phyloP scores from a whole-genome alignment of 2,329 filamentous ascomycete species.

The Penicillium fuscoglaucum region DNA sequence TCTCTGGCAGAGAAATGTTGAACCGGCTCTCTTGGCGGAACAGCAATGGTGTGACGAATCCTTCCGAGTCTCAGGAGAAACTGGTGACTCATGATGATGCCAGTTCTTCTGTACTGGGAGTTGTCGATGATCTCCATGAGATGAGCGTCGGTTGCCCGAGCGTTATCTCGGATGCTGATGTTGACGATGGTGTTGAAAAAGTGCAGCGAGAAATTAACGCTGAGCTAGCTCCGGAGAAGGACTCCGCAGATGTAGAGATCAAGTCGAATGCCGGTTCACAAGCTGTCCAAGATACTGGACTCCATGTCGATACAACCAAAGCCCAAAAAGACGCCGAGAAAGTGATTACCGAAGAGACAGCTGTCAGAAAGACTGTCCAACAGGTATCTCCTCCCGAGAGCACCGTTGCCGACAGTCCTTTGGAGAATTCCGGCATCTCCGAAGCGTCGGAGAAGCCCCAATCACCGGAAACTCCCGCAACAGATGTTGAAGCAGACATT shows the following conservation, averaged over 20 bases:
- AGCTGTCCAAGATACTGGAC: not conserved
- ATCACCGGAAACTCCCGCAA: not conserved
- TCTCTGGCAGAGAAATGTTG: conserved; percentile 32
- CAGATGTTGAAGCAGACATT: not conserved
- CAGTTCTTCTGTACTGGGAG: conserved; percentile 29
- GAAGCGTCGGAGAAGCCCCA: not conserved
- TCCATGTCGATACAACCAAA: not conserved
- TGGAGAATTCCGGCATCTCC: not conserved
- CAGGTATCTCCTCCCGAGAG: not conserved
- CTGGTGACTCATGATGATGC: conserved; percentile 26
- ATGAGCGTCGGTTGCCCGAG: conserved; percentile 21
- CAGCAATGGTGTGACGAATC: conserved; percentile 11
- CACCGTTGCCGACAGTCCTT: not conserved
- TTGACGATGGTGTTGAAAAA: not conserved
- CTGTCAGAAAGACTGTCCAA: not conserved
- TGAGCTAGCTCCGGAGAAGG: not conserved
- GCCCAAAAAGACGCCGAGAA: not conserved
- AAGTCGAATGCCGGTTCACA: not conserved
- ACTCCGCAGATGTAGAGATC: not conserved
- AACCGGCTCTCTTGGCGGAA: conserved; percentile 29
- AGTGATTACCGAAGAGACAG: not conserved
- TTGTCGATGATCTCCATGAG: conserved; percentile 28
- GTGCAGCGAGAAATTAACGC: not conserved
- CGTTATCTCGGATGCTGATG: conserved; percentile 10
- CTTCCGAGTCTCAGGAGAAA: conserved; percentile 39